Base-by-base conservation (phyloP, 1,284 basidiomycete genomes). In the Farysia itapuensis region DNA sequence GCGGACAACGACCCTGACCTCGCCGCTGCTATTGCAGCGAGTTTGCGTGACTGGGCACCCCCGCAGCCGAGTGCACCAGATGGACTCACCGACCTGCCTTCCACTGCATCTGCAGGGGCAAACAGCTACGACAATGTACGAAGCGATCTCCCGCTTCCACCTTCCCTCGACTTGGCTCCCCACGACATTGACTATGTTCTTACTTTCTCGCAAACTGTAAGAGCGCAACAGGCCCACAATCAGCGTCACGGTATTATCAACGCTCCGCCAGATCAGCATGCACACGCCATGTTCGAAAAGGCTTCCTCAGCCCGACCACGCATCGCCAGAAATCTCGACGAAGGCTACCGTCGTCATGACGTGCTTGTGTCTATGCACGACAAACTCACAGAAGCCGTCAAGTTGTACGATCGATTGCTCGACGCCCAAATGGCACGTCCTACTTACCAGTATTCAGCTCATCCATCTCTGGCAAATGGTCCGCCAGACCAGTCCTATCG, bases 1-100 rank as follows among this genome's bases (percentile, higher is more conserved):
- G 90, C 91, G 18, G 91, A 93, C 35, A 88, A 96, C 18, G 94
- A 98, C 75, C 88, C 90, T 9, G 91, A 98, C 63, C 80, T 99
- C 18, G 85, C 83, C 42, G 89, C 94, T 12, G 95, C 95, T 0
- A 99, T 98, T 48, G 93, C 96, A 71, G 95, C 95, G 0, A 92
- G 89, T 72, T 78, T 99, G 60, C 82, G 86, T 11, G 95, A 98
- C 70, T 65, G 64, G 51, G 66, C 54, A 1, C 57, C 67, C 9
- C 68, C 66, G 19, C 50, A 48, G 30, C 70, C 70, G 1, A 68
- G 64, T 32, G 70, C 70, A 5, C 70, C 70, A 2, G 50, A 57
- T 22, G 53, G 61, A 7, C 40, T 64, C 35, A 43, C 28, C 35
- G 51, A 58, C 4, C 15, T 39, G 5, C 21, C 42, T 19, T 33